phyloP scores from a whole-genome alignment of 1,284 basidiomycete species.

The Heterobasidion annosum region DNA sequence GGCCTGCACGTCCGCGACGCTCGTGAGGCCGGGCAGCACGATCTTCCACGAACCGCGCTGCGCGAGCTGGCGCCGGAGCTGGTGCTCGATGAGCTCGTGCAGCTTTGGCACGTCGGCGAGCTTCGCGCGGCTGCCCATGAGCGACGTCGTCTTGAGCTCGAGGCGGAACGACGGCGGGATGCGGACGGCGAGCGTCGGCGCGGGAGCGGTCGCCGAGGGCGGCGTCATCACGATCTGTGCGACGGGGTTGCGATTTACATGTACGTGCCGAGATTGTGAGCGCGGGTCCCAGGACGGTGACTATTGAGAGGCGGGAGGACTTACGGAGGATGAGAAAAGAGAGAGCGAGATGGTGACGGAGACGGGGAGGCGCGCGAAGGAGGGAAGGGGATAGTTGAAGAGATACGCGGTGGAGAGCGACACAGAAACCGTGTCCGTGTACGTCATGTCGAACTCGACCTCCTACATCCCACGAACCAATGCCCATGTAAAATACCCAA shows the following conservation, averaged over 20 bases:
- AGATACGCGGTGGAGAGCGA: constrained; percentile 76
- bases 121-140: constrained; percentile 78
- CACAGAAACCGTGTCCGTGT: constrained; percentile 63
- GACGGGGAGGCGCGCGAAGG: constrained; percentile 74
- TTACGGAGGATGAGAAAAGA: constrained; percentile 63
- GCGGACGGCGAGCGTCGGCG: constrained; percentile 43
- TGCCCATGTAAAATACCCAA: not conserved
- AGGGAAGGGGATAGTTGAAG: constrained; percentile 73
- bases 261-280: not conserved
- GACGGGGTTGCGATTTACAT: not conserved
- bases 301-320: constrained; percentile 12
- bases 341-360: constrained; percentile 71
- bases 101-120: constrained; percentile 77
- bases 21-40: constrained; percentile 54
- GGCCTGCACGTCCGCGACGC: constrained; percentile 31
- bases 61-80: constrained; percentile 40
- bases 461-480: constrained; percentile 24
- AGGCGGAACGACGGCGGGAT: constrained; percentile 63
- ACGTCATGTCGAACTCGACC: constrained; percentile 57
- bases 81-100: constrained; percentile 73
- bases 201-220: constrained; percentile 11
- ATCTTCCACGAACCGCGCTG: constrained; percentile 63
- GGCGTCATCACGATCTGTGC: constrained; percentile 24
- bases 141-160: constrained; percentile 63
- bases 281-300: not conserved